Evolutionary conservation across 495 filamentous ascomycete species (phyloP).

Genomic region (Staphylotrichum tortipilum): DNA sequence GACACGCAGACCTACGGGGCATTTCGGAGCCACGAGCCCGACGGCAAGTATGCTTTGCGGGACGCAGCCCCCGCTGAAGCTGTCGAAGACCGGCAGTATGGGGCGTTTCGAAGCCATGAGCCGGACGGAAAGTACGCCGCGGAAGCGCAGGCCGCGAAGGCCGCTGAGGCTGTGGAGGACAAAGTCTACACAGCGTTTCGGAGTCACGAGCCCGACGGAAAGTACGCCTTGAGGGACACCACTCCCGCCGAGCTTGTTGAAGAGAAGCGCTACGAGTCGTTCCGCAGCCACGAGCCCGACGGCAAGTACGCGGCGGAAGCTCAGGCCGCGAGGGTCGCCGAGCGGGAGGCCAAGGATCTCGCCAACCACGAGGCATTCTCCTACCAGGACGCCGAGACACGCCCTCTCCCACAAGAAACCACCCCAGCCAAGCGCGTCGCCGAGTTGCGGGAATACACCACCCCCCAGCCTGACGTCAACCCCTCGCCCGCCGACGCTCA

Average conservation of each 20-base stretch:
- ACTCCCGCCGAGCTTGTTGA: too few species aligned
- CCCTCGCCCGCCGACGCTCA: too few species aligned
- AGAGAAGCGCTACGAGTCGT: slow-evolving; percentile 2
- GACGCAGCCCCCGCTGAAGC: slow-evolving; percentile 4
- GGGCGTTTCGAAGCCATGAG: slow-evolving; percentile 9
- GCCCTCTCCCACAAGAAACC: neutral
- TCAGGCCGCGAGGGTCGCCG: slow-evolving; percentile 5
- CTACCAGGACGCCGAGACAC: slow-evolving; percentile 24
- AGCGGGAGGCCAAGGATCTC: slow-evolving; percentile 22
- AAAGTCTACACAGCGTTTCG: slow-evolving; percentile 4
- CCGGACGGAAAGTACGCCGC: slow-evolving; percentile 17
- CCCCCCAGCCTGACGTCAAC: slow-evolving; percentile 8
- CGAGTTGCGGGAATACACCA: slow-evolving; percentile 24
- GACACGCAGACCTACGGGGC: neutral
- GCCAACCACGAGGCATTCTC: slow-evolving; percentile 25
- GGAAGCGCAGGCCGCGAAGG: slow-evolving; percentile 2
- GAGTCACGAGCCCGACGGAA: slow-evolving; percentile 6
- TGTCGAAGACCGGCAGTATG: neutral
- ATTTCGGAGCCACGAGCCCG: slow-evolving; percentile 12
- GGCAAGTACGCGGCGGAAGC: slow-evolving; percentile 12
- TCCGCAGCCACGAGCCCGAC: slow-evolving; percentile 17
- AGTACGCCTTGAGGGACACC: neutral
- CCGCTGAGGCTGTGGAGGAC: too few species aligned
- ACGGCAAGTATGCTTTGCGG: slow-evolving; percentile 14
- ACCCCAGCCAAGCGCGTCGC: neutral